Evolutionary conservation across 2,329 filamentous ascomycete species (phyloP), one percentile per base, ranked within the genome.

Genomic region (Aspergillus clavatus): DNA sequence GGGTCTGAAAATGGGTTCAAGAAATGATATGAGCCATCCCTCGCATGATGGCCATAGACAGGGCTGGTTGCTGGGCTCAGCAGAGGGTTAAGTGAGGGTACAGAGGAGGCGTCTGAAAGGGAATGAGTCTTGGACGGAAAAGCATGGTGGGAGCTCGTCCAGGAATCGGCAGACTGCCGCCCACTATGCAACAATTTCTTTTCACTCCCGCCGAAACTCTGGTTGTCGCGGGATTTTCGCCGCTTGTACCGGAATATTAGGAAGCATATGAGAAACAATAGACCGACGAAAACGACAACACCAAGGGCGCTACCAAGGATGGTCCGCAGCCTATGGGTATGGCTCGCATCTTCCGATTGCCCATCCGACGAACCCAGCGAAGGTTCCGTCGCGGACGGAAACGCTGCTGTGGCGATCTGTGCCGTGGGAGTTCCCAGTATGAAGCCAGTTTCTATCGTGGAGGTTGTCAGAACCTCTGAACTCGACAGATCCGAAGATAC

Each of bases 231-330:
- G 10, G 37, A 19, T 21, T 29, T 43, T 23, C 51, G 54, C 38
- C 48, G 56, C n/a, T 51, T 55, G 37, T 54, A 54, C 23, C 59
- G 60, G 40, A 52, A 43, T 8, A 57, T 39, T 14, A 63, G 31
- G 16, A 56, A 48, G 24, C 54, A 56, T 40, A 56, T 51, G 5
- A 65, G 38, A 7, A 62, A 29, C 4, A 51, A 43, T 14, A 65
- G 47, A 3, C 55, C 44, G 16, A 60, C 42, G 23, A 62, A 52
- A 4, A 49, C 56, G 8, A 58, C 31, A 14, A 49, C 59, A 7
- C 63, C 63, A 12, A 68, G 28, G 5, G 57, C 44, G 29, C 59
- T 57, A 1, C 62, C 65, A 26, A 66, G 52, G 23, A 67, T 55
- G 5, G 48, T 45, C n/a, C 53, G 52, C 14, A 58, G 46, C 3